These are phyloP conservation scores for Sisymbrium altissimum DNA, from an alignment of 345 rosid species.

Conservation along the genomic window DNA sequence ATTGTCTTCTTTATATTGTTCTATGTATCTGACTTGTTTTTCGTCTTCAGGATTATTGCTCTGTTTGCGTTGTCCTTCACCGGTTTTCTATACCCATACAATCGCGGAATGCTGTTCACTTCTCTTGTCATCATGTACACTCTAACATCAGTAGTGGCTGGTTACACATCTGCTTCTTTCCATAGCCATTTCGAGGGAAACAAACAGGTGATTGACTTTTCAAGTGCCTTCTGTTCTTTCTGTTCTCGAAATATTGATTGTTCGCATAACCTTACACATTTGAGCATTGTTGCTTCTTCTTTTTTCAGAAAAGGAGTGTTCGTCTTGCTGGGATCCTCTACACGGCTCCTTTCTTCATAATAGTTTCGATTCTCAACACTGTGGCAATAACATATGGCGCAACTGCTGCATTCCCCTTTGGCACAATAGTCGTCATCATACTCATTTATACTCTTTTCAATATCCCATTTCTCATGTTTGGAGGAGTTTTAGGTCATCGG, in stretches of 20 bases:
- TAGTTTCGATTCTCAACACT: constrained; percentile 51
- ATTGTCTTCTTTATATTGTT: not conserved
- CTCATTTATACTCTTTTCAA: constrained; percentile 44
- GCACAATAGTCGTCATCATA: constrained; percentile 62
- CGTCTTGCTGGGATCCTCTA: constrained; percentile 60
- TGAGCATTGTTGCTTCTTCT: constrained; percentile 5
- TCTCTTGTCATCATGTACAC: constrained; percentile 52
- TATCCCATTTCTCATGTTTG: constrained; percentile 67
- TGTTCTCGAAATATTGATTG: not conserved
- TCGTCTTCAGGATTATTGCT: constrained; percentile 47
- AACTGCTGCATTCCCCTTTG: constrained; percentile 77
- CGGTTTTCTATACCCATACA: constrained; percentile 75
- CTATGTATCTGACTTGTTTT: constrained; percentile 14
- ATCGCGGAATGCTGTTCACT: constrained; percentile 55
- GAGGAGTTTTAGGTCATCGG: constrained; percentile 59
- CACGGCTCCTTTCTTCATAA: constrained; percentile 51
- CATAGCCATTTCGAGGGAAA: constrained; percentile 56
- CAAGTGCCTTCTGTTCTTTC: not conserved
- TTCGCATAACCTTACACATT: not conserved
- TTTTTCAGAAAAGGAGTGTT: constrained; percentile 63
- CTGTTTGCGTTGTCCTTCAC: constrained; percentile 54
- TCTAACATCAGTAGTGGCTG: constrained; percentile 68
- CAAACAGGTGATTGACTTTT: constrained; percentile 60
- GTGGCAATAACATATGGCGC: constrained; percentile 66
- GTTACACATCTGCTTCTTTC: constrained; percentile 66